A percentile compares a stretch with the other conserved stretches of the same genome.
phyloP scores from a whole-genome alignment of 306 rosid species.

The peach (Prunus persica) region DNA sequence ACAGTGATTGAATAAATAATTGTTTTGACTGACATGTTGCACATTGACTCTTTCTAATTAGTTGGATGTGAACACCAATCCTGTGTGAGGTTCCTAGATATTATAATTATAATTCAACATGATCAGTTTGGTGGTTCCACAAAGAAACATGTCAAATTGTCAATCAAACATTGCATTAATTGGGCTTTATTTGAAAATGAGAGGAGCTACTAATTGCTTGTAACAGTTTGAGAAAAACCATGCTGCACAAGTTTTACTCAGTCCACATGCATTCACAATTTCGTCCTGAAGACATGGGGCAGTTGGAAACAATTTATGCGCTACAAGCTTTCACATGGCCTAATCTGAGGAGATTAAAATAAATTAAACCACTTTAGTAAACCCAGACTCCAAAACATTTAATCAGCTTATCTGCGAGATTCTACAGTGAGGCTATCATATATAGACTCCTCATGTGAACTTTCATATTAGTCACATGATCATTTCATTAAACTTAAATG shows the following conservation, averaged over 20 bases:
- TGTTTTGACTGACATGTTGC: constrained; percentile 14
- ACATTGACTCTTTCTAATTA: constrained; percentile 31
- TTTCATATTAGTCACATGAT: too few species aligned
- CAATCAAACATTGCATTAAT: neutral
- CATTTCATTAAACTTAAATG: too few species aligned
- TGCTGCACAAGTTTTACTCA: neutral
- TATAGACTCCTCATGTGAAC: too few species aligned
- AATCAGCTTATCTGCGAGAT: neutral
- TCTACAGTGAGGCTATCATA: too few species aligned
- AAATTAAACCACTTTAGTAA: neutral
- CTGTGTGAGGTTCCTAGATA: constrained; percentile 30
- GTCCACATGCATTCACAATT: neutral
- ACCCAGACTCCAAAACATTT: neutral
- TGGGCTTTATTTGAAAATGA: too few species aligned
- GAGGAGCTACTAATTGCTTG: neutral
- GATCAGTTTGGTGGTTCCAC: too few species aligned
- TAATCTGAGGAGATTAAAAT: neutral
- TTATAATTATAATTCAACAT: too few species aligned
- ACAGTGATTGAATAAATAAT: neutral
- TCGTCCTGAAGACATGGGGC: neutral
- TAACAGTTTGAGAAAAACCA: neutral
- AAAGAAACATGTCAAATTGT: neutral
- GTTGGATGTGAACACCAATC: constrained; percentile 24
- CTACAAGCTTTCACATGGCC: neutral
- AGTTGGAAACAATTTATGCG: neutral